phyloP scores from a whole-genome alignment of 192 early-diverging fungal species.

The Podila verticillata region DNA sequence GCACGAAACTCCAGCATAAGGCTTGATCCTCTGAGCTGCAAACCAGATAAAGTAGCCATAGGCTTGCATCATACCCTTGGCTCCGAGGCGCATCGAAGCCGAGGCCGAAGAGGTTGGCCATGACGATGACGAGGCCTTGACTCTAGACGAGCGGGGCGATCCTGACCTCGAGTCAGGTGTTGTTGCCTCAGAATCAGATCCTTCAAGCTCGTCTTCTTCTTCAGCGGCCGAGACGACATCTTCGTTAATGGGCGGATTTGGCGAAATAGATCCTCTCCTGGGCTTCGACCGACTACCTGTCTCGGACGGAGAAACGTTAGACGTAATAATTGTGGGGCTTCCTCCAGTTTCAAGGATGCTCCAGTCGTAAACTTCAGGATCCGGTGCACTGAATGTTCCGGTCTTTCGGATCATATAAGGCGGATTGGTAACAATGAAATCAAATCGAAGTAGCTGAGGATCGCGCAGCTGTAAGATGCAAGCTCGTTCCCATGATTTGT shows the following conservation, averaged over 20 bases:
- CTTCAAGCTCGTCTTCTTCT: constrained; percentile 4
- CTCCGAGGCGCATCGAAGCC: constrained; percentile 1
- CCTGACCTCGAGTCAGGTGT: background rate
- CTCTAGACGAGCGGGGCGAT: background rate
- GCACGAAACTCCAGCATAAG: constrained; percentile 55
- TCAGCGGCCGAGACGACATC: constrained; percentile 3
- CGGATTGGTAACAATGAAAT: constrained; percentile 69
- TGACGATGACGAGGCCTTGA: background rate
- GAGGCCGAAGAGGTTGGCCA: background rate
- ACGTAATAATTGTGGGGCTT: background rate
- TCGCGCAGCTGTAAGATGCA: constrained; percentile 53
- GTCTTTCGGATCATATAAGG: constrained; percentile 71
- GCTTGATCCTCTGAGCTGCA: constrained; percentile 59
- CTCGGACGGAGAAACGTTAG: background rate
- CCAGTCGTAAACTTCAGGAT: constrained; percentile 60
- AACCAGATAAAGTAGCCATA: constrained; percentile 72
- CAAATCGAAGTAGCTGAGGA: constrained; percentile 53
- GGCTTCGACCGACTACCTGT: background rate
- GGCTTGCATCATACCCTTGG: constrained; percentile 62
- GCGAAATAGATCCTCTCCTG: background rate
- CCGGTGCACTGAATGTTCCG: constrained; percentile 61
- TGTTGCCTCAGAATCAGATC: constrained; percentile 13
- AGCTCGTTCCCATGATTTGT: constrained; percentile 52
- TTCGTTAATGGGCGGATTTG: background rate
- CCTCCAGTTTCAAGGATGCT: constrained; percentile 45